Evolutionary conservation across 2,329 filamentous ascomycete species (phyloP), one percentile per base, ranked within the genome.

Genomic region (Alternaria incomplexa): DNA sequence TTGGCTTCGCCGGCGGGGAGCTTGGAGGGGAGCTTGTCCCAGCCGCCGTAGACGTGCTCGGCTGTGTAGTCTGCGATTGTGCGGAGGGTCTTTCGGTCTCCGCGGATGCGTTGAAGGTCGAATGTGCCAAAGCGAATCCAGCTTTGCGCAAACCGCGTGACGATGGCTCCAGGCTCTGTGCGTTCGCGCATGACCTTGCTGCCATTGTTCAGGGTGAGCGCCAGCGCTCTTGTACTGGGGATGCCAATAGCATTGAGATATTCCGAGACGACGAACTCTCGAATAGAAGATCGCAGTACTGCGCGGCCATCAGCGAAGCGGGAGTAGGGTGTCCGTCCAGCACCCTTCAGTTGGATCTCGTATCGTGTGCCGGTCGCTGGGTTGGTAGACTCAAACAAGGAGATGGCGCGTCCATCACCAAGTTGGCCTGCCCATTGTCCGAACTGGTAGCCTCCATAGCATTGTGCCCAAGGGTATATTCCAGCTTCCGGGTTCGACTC

Each of bases 91-190:
- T 85, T 85, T 20, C 94, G 85, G 70, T 99, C 93, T 30, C 92
- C 92, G 20, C 96, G 86, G 5, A 91, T 90, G 43, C 93, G 89
- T 9, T 94, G 86, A n/a, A 99, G 86, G 73, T 99, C 96, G 76
- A 99, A 99, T 20, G 91, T 98, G n/a, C 96, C 96, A 54, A 99
- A 89, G 23, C 96, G 87, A 48, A 99, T 81, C 96, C 96, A 99
- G 17, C 88, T 91, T 78, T 97, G 89, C 1, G 96, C 96, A 75
- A 97, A 97, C 11, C 96, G 89, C 26, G 93, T 87, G 12, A 99
- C 96, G 63, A 99, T 96, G 10, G 96, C 96, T 13, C 93, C 95
- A 0, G 95, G 93, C 79, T 99, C 96, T 3, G 91, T 81, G 5
- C 87, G 88, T 82, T 99, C 96, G 59, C 96, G 87, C 32, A 89